Conservation (phyloP, 1,284 basidiomycete species). For the Papiliotrema fonsecae region DNA sequence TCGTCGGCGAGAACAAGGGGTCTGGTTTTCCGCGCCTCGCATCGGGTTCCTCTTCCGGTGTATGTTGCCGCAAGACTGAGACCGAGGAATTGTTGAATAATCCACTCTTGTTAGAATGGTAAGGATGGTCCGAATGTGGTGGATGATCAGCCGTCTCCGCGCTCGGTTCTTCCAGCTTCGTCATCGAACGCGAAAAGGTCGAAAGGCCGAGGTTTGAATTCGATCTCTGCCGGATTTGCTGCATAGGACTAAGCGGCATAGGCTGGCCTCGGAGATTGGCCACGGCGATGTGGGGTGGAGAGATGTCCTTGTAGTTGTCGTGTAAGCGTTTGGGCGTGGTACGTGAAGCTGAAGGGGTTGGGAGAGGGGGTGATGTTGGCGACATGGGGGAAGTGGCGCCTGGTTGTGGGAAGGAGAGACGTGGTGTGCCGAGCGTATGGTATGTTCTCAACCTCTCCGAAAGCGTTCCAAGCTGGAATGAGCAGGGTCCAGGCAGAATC, state of each 20-base stretch:
- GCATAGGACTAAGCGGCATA: constrained; percentile 2
- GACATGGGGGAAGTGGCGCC: constrained; percentile 1
- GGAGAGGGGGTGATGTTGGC: background rate
- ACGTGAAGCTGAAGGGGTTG: no score
- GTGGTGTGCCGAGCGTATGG: constrained; percentile 30
- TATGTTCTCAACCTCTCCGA: constrained; percentile 25
- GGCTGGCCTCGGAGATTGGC: constrained; percentile 2
- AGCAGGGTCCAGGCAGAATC: background rate
- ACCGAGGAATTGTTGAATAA: background rate
- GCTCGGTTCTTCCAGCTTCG: background rate
- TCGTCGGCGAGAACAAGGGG: constrained; percentile 1
- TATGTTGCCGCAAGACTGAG: no score
- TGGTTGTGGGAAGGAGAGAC: constrained; percentile 15
- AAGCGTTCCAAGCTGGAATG: constrained; percentile 18
- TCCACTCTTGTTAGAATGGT: background rate
- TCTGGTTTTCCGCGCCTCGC: no score
- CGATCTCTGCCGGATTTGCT: background rate
- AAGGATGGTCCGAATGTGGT: background rate
- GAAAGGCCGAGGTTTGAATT: background rate
- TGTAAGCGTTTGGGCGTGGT: background rate
- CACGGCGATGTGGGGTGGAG: background rate
- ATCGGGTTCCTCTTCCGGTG: no score
- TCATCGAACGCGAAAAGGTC: background rate
- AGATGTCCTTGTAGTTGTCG: background rate
- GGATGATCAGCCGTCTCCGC: background rate